A percentile compares a stretch with the other conserved stretches of the same genome.
These are phyloP conservation scores for Amanita exitialis DNA, from an alignment of 768 basidiomycete species.

Conservation along the genomic window DNA sequence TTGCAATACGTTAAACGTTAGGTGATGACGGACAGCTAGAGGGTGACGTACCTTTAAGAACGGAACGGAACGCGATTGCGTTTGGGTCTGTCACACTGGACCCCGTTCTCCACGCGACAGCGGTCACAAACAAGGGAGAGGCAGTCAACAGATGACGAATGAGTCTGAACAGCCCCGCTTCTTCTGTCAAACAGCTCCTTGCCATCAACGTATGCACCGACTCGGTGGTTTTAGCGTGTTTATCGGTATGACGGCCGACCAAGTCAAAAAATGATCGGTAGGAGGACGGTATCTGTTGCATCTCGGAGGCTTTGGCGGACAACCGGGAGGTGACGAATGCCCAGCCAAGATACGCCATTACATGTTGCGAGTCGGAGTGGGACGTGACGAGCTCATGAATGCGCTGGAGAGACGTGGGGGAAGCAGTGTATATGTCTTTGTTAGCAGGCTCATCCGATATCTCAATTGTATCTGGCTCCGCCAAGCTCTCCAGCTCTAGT, in stretches of 20 bases:
- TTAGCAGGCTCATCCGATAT: slow-evolving; percentile 39
- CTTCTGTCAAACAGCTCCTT: slow-evolving; percentile 43
- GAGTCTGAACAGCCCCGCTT: slow-evolving; percentile 50
- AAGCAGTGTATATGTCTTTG: slow-evolving; percentile 45
- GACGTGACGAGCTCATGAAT: slow-evolving; percentile 61
- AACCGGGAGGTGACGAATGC: slow-evolving; percentile 68
- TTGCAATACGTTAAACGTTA: slow-evolving; percentile 19
- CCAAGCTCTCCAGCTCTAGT: slow-evolving; percentile 66
- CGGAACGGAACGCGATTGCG: slow-evolving; percentile 68
- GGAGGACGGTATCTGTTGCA: slow-evolving; percentile 41
- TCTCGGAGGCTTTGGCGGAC: slow-evolving; percentile 30
- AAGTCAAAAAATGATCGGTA: slow-evolving; percentile 49
- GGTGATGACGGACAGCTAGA: not conserved
- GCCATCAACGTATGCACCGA: slow-evolving; percentile 48
- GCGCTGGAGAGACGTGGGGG: slow-evolving; percentile 49
- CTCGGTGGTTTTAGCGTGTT: slow-evolving; percentile 50
- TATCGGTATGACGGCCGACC: slow-evolving; percentile 30
- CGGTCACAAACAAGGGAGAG: slow-evolving; percentile 70
- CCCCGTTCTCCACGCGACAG: slow-evolving; percentile 57
- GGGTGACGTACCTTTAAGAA: slow-evolving; percentile 61
- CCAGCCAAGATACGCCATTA: slow-evolving; percentile 75
- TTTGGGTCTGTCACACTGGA: slow-evolving; percentile 69
- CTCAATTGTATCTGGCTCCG: slow-evolving; percentile 40
- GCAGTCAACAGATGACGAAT: slow-evolving; percentile 49
- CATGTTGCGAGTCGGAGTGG: slow-evolving; percentile 52